Evolutionary conservation across 345 rosid genomes (phyloP).

Genomic region (Gossypioides kirkii): DNA sequence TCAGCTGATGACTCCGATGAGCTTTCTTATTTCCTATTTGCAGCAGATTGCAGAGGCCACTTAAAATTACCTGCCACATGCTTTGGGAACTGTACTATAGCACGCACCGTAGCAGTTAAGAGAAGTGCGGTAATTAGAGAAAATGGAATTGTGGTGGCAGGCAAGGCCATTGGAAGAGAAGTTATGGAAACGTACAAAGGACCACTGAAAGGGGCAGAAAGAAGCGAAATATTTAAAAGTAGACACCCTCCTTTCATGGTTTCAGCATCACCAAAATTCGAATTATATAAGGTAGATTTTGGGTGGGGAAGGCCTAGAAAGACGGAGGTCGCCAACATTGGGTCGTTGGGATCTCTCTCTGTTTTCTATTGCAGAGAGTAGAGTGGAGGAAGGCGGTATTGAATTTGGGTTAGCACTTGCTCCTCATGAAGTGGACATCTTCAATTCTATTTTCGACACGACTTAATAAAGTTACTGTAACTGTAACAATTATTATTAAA

Average conservation of each 20-base stretch:
- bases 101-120: not conserved
- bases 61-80: slow-evolving; percentile 19
- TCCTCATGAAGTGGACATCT: not conserved
- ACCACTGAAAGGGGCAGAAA: slow-evolving; percentile 25
- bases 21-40: not conserved
- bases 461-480: not conserved
- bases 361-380: slow-evolving; percentile 11
- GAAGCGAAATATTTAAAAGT: slow-evolving; percentile 22
- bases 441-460: not conserved
- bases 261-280: slow-evolving; percentile 36
- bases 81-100: slow-evolving; percentile 34
- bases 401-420: slow-evolving; percentile 36
- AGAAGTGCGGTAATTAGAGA: slow-evolving; percentile 10
- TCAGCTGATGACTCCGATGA: not conserved
- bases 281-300: slow-evolving; percentile 30
- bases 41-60: slow-evolving; percentile 1
- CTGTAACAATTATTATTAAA: not conserved
- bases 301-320: slow-evolving; percentile 48
- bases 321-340: slow-evolving; percentile 31
- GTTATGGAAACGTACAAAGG: slow-evolving; percentile 8
- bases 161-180: slow-evolving; percentile 25
- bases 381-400: slow-evolving; percentile 32
- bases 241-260: not conserved
- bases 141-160: slow-evolving; percentile 35
- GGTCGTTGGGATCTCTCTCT: slow-evolving; percentile 16